phyloP scores from a whole-genome alignment of 2,329 filamentous ascomycete genomes.

The Xylariaceae sp. region DNA sequence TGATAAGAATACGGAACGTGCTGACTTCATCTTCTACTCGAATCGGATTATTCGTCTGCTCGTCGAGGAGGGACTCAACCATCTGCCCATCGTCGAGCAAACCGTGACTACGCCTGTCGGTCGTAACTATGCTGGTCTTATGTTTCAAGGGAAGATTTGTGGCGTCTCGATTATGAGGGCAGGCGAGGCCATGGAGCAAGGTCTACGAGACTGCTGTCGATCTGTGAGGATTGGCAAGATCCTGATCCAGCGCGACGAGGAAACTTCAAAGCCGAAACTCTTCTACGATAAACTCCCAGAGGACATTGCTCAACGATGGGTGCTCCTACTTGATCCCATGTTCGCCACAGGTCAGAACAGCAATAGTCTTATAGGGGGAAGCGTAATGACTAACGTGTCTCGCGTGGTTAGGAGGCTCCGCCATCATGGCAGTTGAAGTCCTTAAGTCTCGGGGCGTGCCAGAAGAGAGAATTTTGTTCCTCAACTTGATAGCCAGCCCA shows the following conservation, averaged over 20 bases:
- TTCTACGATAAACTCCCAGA: slow-evolving; percentile 98
- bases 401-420: slow-evolving; percentile 74
- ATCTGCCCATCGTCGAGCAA: slow-evolving; percentile 88
- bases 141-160: slow-evolving; percentile 98
- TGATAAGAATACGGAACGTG: slow-evolving; percentile 85
- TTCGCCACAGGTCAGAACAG: slow-evolving; percentile 81
- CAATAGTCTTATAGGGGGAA: not conserved
- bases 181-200: slow-evolving; percentile 98
- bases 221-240: slow-evolving; percentile 99
- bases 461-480: slow-evolving; percentile 92
- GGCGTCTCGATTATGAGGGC: slow-evolving; percentile 98
- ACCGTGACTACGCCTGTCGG: slow-evolving; percentile 91
- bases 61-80: slow-evolving; percentile 96
- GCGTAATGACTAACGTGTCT: slow-evolving; percentile 21
- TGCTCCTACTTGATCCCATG: slow-evolving; percentile 96
- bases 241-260: slow-evolving; percentile 94
- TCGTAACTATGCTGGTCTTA: slow-evolving; percentile 84
- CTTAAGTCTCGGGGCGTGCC: slow-evolving; percentile 88
- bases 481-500: slow-evolving; percentile 97
- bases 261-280: slow-evolving; percentile 87
- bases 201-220: slow-evolving; percentile 91
- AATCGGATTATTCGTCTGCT: slow-evolving; percentile 96
- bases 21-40: slow-evolving; percentile 99
- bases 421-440: slow-evolving; percentile 95
- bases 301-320: slow-evolving; percentile 92